Base-by-base conservation (phyloP, 805 yeast species). In the Ascoidea asiatica region DNA sequence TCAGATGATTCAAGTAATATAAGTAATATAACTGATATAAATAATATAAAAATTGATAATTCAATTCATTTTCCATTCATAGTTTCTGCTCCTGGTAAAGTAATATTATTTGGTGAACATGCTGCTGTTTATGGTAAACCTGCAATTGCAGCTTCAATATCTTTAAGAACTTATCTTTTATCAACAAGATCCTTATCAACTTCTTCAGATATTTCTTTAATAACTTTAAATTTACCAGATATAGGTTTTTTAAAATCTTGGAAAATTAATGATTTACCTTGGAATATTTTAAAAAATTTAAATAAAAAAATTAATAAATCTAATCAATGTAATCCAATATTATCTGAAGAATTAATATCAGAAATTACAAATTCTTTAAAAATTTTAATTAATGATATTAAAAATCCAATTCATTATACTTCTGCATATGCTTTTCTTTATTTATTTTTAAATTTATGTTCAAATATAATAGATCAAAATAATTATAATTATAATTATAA, bases 1-100 rank as follows among this genome's bases (percentile, higher is more conserved):
- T n/a, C n/a, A n/a, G n/a, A n/a, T n/a, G n/a, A n/a, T n/a, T n/a
- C n/a, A n/a, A n/a, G n/a, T n/a, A n/a, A n/a, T n/a, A n/a, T n/a
- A n/a, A n/a, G n/a, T n/a, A n/a, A n/a, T n/a, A n/a, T n/a, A n/a
- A n/a, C n/a, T n/a, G n/a, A n/a, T n/a, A n/a, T n/a, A n/a, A n/a
- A n/a, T n/a, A n/a, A n/a, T n/a, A n/a, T n/a, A n/a, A n/a, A n/a
- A n/a, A n/a, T n/a, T n/a, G n/a, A n/a, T n/a, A n/a, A n/a, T n/a
- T n/a, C 40, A 45, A 17, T 56, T 58, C 38, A n/a, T n/a, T n/a
- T n/a, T 29, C 83, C 87, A 18, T 86, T 89, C 59, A 62, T 77
- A 43, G 85, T 87, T 1, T 84, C 95, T 44, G 92, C 98, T 1
- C 98, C 98, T 0, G 98, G 98, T 4, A 92, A 92, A 57, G 95